Conservation (phyloP, 2,329 filamentous ascomycete genomes). For the Neodidymelliopsis sp. region DNA sequence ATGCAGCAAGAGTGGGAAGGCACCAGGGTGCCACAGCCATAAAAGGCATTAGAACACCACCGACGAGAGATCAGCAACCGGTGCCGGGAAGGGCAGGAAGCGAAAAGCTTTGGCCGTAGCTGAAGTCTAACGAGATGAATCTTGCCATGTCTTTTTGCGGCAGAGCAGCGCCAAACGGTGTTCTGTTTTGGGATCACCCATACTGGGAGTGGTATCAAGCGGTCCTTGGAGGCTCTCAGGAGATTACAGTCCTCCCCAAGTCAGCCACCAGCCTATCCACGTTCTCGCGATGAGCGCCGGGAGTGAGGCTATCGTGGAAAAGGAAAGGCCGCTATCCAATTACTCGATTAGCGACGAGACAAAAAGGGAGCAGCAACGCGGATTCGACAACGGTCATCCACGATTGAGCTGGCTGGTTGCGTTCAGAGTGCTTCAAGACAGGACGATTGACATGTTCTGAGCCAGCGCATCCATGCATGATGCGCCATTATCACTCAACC, state of each 20-base stretch:
- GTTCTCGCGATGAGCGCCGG: slow-evolving; percentile 12
- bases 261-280: slow-evolving; percentile 25
- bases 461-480: slow-evolving; percentile 20
- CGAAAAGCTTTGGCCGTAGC: slow-evolving; percentile 31
- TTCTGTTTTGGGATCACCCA: slow-evolving; percentile 28
- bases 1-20: slow-evolving; percentile 32
- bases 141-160: slow-evolving; percentile 21
- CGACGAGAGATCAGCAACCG: slow-evolving; percentile 34
- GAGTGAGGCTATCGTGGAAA: slow-evolving; percentile 22
- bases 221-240: slow-evolving; percentile 25
- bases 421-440: slow-evolving; percentile 5
- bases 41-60: slow-evolving; percentile 29
- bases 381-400: slow-evolving; percentile 11
- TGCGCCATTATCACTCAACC: slow-evolving; percentile 9
- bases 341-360: slow-evolving; percentile 23
- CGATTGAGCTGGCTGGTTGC: background rate
- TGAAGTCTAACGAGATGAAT: slow-evolving; percentile 26
- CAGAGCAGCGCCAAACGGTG: slow-evolving; percentile 39
- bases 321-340: slow-evolving; percentile 22
- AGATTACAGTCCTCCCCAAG: slow-evolving; percentile 39
- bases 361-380: slow-evolving; percentile 23
- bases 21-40: slow-evolving; percentile 32
- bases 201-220: slow-evolving; percentile 30
- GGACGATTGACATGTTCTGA: slow-evolving; percentile 8
- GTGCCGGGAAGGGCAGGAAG: slow-evolving; percentile 27